Evolutionary conservation across 129 eudicot genomes (phyloP), one percentile per base, ranked within the genome.

Genomic region (Escallonia rubra): DNA sequence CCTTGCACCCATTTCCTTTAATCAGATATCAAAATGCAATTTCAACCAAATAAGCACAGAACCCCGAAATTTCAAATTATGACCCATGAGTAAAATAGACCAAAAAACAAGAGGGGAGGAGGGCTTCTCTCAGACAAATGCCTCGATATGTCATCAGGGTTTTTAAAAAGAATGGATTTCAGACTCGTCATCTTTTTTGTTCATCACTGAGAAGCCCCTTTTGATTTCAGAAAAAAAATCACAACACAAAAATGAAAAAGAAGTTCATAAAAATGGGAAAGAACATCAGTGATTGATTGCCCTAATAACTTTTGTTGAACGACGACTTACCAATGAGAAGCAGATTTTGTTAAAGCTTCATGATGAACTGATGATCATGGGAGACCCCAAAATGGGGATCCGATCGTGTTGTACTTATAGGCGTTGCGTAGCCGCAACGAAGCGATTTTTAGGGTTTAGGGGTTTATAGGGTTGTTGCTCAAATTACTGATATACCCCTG

Each of bases 41-140:
- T 46, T 46, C 50, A 6, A 46, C 50, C 10, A 46, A 46, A 46
- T 1, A 1, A 46, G 2, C 6, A 46, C 10, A 46, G 6, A 46
- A 46, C 50, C 10, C 6, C 50, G 34, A 23, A 2, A 0, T 46
- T 9, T 1, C 50, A 46, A 46, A 5, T 5, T 5, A 46, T 46
- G 2, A 46, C 6, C 10, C 6, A 46, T 46, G 50, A 4, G 4
- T 46, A 46, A 46, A 46, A 4, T 5, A 46, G 8, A 5, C 50
- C 10, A 46, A 5, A 54, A 54, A 7, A 54, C 23, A 54, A 7
- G 59, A 14, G 3, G 23, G 14, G n/a, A 14, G 59, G 14, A 12
- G 34, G 13, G 59, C 13, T 54, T 54, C 34, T 14, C 59, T 54
- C 59, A 54, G 59, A 54, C 59, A 54, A 54, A 54, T 54, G 59